Evolutionary conservation across 2,329 filamentous ascomycete genomes (phyloP), one percentile per base, ranked within the genome.

Genomic region (Balansia obtecta): DNA sequence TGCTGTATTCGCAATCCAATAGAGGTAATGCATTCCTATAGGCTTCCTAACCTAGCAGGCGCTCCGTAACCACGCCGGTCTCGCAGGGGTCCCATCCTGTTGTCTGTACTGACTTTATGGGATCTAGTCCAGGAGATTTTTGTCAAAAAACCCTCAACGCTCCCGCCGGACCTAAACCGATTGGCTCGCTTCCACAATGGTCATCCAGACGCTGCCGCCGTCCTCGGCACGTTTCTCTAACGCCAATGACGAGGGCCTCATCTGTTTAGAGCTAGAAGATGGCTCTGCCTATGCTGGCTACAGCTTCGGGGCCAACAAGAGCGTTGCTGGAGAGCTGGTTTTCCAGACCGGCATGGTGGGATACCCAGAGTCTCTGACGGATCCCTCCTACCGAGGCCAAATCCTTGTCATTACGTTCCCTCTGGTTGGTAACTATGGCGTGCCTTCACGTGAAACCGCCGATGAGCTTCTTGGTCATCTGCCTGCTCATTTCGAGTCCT

Each of bases 281-380:
- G 89, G 90, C 69, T 82, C 85, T 52, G 80, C 88, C 64, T 95
- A 89, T 76, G 87, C 94, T 67, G 93, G 93, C 60, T 89, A 88
- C 75, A 95, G 89, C 78, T 98, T 98, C 67, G 93, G 93, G 70
- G 90, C 91, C 56, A 78, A 88, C 64, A 95, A 90, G 79, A 95
- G 88, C 73, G 82, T 94, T 63, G 86, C 91, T 58, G 93, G 93
- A 68, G 93, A 98, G 76, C 77, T 98, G 67, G 93, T 98, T 71
- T 98, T 98, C 75, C 91, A 97, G 78, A 98, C 93, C 52, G 93
- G 93, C 70, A 95, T 97, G 90, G 93, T 97, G 60, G 93, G 93
- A 64, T 98, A 98, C 68, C 90, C 93, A 41, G 93, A 98, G 75
- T 94, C 85, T 45, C 77, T 93, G 60, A 91, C 87, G 54, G 87